Evolutionary conservation across 257 asterid species (phyloP).

Genomic region (Capsicum baccatum): DNA sequence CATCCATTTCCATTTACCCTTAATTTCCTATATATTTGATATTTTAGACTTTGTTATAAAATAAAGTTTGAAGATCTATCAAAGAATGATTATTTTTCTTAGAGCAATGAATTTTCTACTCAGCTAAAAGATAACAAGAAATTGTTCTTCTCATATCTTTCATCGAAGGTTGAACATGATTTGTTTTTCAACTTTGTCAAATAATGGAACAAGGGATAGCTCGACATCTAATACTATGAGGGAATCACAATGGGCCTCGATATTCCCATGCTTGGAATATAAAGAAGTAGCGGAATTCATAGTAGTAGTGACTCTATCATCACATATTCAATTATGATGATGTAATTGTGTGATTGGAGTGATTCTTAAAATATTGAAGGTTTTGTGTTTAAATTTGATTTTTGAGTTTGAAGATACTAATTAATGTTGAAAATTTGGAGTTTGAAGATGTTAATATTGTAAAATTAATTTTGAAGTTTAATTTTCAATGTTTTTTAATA

Average conservation of each 20-base stretch:
- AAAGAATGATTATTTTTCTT: conserved; percentile 81
- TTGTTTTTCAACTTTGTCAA: conserved; percentile 65
- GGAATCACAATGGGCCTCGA: conserved; percentile 86
- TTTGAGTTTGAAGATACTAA: no score
- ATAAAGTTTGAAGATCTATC: conserved; percentile 65
- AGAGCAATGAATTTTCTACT: conserved; percentile 81
- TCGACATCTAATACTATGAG: conserved; percentile 70
- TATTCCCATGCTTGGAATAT: conserved; percentile 86
- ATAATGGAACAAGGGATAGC: conserved; percentile 77
- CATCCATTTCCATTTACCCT: background rate
- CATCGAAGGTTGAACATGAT: conserved; percentile 68
- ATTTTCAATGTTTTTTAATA: no score
- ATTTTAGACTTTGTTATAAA: conserved; percentile 45
- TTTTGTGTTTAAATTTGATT: no score
- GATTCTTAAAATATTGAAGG: no score
- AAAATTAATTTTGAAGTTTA: no score
- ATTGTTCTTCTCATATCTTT: conserved; percentile 72
- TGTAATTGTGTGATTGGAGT: no score
- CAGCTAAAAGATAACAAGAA: conserved; percentile 86
- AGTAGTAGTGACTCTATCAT: background rate
- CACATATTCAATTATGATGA: no score
- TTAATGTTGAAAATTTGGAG: no score
- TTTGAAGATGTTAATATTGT: no score
- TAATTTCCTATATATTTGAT: background rate
- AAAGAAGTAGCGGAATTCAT: conserved; percentile 40